phyloP scores from a whole-genome alignment of 176 grass and related monocot species.

The Phragmites australis region DNA sequence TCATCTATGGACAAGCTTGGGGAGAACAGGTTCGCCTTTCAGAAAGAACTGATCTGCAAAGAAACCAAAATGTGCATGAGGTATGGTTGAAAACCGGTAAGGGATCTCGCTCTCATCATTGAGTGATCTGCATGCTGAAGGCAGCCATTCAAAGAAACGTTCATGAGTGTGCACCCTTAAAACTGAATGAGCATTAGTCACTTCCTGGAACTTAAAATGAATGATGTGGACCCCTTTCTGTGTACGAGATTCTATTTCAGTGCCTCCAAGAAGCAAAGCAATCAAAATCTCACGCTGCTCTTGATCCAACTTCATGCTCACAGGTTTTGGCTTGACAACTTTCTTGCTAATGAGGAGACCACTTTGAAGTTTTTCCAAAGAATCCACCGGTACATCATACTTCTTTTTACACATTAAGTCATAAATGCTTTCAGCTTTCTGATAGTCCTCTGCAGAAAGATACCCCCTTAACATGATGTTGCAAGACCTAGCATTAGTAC shows the following conservation, averaged over 20 bases:
- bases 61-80: conserved; percentile 82
- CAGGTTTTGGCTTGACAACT: conserved; percentile 59
- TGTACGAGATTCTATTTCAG: conserved; percentile 65
- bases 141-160: conserved; percentile 84
- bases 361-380: conserved; percentile 71
- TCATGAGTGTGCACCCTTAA: conserved; percentile 85
- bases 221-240: conserved; percentile 56
- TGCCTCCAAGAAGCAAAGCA: conserved; percentile 83
- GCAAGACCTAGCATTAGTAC: conserved; percentile 76
- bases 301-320: conserved; percentile 74
- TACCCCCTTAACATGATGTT: conserved; percentile 80
- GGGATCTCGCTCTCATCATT: conserved; percentile 63
- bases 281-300: conserved; percentile 97
- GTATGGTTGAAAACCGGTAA: conserved; percentile 66
- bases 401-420: conserved; percentile 88
- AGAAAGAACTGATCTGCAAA: conserved; percentile 81
- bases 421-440: conserved; percentile 80
- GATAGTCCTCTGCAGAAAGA: conserved; percentile 68
- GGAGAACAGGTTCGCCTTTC: conserved; percentile 59
- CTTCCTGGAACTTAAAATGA: conserved; percentile 70
- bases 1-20: conserved; percentile 92
- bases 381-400: conserved; percentile 61
- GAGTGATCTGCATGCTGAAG: conserved; percentile 57
- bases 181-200: conserved; percentile 63
- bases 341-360: conserved; percentile 66